These are phyloP conservation scores for Neurospora sp. DNA, from an alignment of 495 filamentous ascomycete species.

Conservation along the genomic window DNA sequence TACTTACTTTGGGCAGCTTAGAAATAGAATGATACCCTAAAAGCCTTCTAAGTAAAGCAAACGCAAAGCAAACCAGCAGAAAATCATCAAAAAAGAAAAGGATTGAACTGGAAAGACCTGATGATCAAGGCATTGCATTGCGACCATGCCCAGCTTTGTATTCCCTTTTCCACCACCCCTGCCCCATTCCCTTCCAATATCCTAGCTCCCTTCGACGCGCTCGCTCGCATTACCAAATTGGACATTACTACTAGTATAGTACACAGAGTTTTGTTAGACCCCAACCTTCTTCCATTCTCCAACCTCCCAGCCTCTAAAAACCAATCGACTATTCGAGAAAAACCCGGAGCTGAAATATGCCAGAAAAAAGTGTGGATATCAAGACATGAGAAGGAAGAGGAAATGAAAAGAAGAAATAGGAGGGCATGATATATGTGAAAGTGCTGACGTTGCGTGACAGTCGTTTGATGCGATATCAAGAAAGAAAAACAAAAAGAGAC, in stretches of 20 bases:
- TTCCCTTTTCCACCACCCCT: neutral
- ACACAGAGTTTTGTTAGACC: neutral
- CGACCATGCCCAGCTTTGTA: neutral
- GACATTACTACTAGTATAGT: neutral
- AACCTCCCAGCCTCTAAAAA: neutral
- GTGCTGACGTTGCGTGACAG: neutral
- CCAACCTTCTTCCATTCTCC: neutral
- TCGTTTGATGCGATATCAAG: too few relatives aligned
- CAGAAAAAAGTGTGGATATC: neutral
- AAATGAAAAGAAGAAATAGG: neutral
- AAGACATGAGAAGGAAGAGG: neutral
- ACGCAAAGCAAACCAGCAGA: neutral
- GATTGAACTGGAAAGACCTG: neutral
- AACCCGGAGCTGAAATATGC: neutral
- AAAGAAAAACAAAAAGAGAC: too few relatives aligned
- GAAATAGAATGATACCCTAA: neutral
- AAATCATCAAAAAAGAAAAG: neutral
- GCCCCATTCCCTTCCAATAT: neutral
- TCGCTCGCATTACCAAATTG: neutral
- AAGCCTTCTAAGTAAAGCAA: neutral
- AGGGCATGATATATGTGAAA: neutral
- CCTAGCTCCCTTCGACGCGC: neutral
- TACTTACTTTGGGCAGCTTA: neutral
- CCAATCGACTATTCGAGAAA: neutral
- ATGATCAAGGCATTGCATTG: neutral